A percentile compares a stretch with the other conserved stretches of the same genome.
Evolutionary conservation across 129 eudicot genomes (phyloP).

Genomic region (Kitagawia praeruptora): DNA sequence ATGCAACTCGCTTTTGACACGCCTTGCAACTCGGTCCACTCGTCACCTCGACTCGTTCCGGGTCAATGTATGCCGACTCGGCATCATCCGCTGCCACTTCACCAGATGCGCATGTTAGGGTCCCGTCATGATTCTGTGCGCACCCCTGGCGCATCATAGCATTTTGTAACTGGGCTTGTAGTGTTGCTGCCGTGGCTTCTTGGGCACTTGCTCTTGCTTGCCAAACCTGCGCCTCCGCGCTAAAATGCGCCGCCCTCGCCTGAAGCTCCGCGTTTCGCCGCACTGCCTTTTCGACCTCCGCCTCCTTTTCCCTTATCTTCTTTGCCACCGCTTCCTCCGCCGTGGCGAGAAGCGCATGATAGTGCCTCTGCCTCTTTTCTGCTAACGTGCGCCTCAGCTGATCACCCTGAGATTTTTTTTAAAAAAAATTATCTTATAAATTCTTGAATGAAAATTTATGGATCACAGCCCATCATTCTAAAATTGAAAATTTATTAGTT

Average conservation of each 20-base stretch:
- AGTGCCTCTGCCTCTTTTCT: conserved; percentile 42
- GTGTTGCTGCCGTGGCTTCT: conserved; percentile 40
- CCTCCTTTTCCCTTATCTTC: conserved; percentile 45
- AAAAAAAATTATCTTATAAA: too few species aligned
- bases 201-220: conserved; percentile 46
- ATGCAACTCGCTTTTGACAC: conserved; percentile 56
- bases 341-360: conserved; percentile 35
- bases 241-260: conserved; percentile 50
- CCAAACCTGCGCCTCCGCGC: conserved; percentile 54
- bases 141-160: conserved; percentile 35
- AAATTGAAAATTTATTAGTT: not conserved
- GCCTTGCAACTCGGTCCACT: conserved; percentile 56
- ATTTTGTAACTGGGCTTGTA: conserved; percentile 52
- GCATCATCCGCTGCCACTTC: conserved; percentile 46
- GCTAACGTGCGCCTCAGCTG: conserved; percentile 60
- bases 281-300: conserved; percentile 47
- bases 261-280: conserved; percentile 46
- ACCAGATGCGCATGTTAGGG: conserved; percentile 2
- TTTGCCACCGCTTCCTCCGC: conserved; percentile 46
- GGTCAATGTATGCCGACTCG: conserved; percentile 61
- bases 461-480: too few species aligned
- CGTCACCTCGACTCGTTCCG: conserved; percentile 36
- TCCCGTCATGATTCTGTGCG: conserved; percentile 18
- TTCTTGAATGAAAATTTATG: not conserved
- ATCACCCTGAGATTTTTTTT: conserved; percentile 27